Evolutionary conservation across 345 rosid genomes (phyloP).

Genomic region (Kernera saxatilis): DNA sequence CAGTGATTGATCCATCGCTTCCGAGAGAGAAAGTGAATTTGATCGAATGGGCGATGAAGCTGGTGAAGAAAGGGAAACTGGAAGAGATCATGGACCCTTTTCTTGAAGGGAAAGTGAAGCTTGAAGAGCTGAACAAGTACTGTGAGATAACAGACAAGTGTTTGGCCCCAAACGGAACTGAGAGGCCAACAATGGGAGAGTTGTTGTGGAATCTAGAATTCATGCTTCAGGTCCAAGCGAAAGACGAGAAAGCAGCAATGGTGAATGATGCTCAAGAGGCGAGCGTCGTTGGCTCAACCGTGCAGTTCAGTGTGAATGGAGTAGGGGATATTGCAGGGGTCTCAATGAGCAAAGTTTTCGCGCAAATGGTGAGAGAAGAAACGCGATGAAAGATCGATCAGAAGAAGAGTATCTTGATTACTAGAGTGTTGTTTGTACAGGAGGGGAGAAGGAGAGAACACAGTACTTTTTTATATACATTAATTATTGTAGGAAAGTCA

Average conservation of each 20-base stretch:
- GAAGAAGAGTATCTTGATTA: neutral
- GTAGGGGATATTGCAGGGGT: conserved; percentile 39
- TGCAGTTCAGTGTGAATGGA: conserved; percentile 33
- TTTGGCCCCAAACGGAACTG: conserved; percentile 38
- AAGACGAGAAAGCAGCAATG: conserved; percentile 32
- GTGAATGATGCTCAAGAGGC: conserved; percentile 23
- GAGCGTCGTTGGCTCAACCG: conserved; percentile 13
- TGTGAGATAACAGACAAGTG: conserved; percentile 60
- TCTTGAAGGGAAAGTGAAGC: conserved; percentile 39
- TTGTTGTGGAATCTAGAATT: conserved; percentile 66
- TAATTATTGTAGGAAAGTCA: neutral
- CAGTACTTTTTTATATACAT: neutral
- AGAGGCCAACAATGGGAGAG: conserved; percentile 67
- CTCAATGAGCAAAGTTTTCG: conserved; percentile 63
- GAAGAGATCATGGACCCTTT: conserved; percentile 46
- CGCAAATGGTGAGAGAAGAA: conserved; percentile 59
- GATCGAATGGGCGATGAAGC: conserved; percentile 51
- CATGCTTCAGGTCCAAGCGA: conserved; percentile 43
- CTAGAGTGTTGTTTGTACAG: conserved; percentile 13
- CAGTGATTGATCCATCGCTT: conserved; percentile 53
- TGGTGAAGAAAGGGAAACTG: conserved; percentile 30
- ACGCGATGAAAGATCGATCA: conserved; percentile 22
- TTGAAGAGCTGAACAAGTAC: conserved; percentile 48
- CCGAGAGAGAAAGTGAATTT: conserved; percentile 51
- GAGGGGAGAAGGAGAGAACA: neutral